These are phyloP conservation scores for Neofusicoccum umdonicola DNA, from an alignment of 2,329 filamentous ascomycete species.

Conservation along the genomic window DNA sequence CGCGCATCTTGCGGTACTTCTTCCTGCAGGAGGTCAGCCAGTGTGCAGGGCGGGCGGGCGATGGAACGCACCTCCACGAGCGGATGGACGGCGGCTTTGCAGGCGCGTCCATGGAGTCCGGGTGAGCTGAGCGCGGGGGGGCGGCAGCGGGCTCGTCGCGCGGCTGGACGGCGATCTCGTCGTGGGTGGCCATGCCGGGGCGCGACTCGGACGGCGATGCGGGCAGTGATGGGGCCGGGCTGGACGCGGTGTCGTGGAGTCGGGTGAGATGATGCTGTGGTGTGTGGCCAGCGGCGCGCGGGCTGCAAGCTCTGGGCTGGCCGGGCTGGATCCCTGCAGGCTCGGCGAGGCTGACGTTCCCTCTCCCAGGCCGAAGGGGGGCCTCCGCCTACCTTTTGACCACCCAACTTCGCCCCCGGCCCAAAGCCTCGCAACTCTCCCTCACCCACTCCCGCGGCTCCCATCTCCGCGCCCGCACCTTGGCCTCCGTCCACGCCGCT, in stretches of 20 bases:
- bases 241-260: background rate
- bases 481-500: background rate
- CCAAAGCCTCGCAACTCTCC: background rate
- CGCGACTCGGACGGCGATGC: background rate
- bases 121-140: background rate
- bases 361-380: background rate
- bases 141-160: background rate
- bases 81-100: slow-evolving; percentile 7
- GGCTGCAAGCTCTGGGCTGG: background rate
- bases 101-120: slow-evolving; percentile 1
- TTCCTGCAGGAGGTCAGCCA: slow-evolving; percentile 50
- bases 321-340: slow-evolving; percentile 9
- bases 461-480: background rate
- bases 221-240: background rate
- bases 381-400: background rate
- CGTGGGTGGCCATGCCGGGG: slow-evolving; percentile 5
- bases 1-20: slow-evolving; percentile 91
- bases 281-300: background rate
- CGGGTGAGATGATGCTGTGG: background rate
- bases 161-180: background rate
- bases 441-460: background rate
- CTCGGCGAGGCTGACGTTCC: slow-evolving; percentile 8
- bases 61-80: slow-evolving; percentile 13
- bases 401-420: background rate
- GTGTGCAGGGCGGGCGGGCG: background rate